Conservation (phyloP, 148 eudicot species). For the Fagopyrum esculentum region DNA sequence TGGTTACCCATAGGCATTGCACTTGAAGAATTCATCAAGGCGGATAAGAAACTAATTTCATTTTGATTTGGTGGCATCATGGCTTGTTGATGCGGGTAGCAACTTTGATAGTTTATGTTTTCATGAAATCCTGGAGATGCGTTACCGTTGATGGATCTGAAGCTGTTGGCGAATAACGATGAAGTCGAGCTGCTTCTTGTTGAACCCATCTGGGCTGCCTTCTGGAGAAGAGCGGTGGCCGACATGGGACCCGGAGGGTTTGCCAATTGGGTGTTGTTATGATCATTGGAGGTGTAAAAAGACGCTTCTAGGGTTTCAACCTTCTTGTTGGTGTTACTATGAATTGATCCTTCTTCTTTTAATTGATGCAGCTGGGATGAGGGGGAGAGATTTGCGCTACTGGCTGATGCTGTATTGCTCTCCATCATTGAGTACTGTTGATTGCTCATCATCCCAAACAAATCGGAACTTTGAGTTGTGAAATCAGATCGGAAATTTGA, state of each 20-base stretch:
- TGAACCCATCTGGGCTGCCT: constrained; percentile 88
- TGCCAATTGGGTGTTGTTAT: constrained; percentile 1
- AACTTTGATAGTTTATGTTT: neutral
- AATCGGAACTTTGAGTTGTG: constrained; percentile 25
- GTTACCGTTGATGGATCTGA: constrained; percentile 32
- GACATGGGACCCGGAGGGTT: constrained; percentile 58
- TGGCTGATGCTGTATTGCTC: constrained; percentile 19
- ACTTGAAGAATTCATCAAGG: neutral
- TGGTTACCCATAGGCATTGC: constrained; percentile 10
- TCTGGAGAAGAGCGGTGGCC: constrained; percentile 85
- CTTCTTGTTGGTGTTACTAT: constrained; percentile 11
- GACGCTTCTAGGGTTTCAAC: constrained; percentile 26
- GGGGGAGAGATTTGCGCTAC: constrained; percentile 30
- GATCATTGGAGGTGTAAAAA: constrained; percentile 18
- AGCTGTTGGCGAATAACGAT: constrained; percentile 32
- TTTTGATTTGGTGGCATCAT: neutral
- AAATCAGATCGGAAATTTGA: constrained; percentile 35
- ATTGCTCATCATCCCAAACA: constrained; percentile 13
- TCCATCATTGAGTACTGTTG: neutral
- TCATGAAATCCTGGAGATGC: constrained; percentile 16
- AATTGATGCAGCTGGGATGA: constrained; percentile 26
- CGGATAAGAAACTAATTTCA: neutral
- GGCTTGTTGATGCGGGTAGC: neutral
- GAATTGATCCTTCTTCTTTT: constrained; percentile 25
- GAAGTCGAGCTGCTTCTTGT: constrained; percentile 42